These are phyloP conservation scores for Fusarium pininemorale DNA, from an alignment of 2,329 filamentous ascomycete species.

Conservation along the genomic window DNA sequence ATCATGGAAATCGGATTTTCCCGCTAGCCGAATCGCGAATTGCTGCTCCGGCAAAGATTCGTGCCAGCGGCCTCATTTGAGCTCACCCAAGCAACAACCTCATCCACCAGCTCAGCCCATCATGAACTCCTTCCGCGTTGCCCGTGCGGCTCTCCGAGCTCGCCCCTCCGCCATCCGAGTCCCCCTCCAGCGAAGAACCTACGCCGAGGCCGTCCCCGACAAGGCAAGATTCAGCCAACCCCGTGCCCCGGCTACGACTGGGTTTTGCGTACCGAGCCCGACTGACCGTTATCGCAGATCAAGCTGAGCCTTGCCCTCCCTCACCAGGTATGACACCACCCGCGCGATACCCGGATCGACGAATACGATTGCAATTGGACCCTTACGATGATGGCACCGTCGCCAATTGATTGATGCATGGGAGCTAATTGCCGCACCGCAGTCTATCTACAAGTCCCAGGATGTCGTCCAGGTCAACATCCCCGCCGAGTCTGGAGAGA, in stretches of 20 bases:
- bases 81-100: conserved; percentile 56
- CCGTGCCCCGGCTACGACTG: conserved; percentile 26
- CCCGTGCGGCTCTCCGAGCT: conserved; percentile 87
- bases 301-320: conserved; percentile 97
- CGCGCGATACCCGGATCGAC: conserved; percentile 29
- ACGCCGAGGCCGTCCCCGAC: conserved; percentile 87
- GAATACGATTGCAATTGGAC: conserved; percentile 43
- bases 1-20: conserved; percentile 49
- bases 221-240: conserved; percentile 64
- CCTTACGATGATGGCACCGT: conserved; percentile 28
- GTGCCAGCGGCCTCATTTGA: conserved; percentile 55
- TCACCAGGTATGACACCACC: conserved; percentile 82
- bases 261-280: conserved; percentile 34
- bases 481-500: conserved; percentile 96
- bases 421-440: conserved; percentile 62
- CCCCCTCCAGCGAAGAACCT: conserved; percentile 85
- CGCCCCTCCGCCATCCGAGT: conserved; percentile 80
- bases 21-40: conserved; percentile 53
- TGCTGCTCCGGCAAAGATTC: conserved; percentile 58
- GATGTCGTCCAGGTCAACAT: conserved; percentile 96
- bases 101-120: conserved; percentile 63
- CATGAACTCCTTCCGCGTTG: conserved; percentile 96
- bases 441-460: conserved; percentile 76
- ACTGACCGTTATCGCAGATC: conserved; percentile 66
- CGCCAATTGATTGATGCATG: conserved; percentile 44